Evolutionary conservation across 306 rosid genomes (phyloP), one percentile per base, ranked within the genome.

Genomic region (Astragalus membranaceus): DNA sequence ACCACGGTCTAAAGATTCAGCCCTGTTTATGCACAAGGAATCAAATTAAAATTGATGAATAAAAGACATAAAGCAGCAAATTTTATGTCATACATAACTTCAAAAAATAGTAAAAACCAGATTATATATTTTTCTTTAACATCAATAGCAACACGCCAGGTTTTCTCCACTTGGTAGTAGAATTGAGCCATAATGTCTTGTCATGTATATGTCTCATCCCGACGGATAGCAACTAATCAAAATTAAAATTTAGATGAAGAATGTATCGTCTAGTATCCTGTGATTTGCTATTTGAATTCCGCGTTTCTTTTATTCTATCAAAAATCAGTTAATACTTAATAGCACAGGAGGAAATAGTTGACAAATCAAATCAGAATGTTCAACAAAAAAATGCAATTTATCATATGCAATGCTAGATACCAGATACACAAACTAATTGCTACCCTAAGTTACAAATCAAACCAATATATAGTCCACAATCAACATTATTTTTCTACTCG

Each of bases 1-100:
- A 65, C 72, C 82, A 23, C 65, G 90, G 73, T 82, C 88, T 7
- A 84, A 60, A 32, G 87, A 80, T 48, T 79, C 88, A 6, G 81
- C 79, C 62, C 91, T 89, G 85, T 13, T 51, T 57, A 70, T 48
- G 65, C 70, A 59, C 65, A 69, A 64, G 41, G 54, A 67, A 66
- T 33, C 39, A 1, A 15, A 48, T 71, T 61, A 72, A 36, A 67
- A 42, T 51, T 30, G 20, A 36, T 30, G 59, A 10, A 59, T 11
- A 44, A 49, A 49, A 41, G n/a, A 46, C 52, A 7, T 13, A 42
- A 56, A 8, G 26, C 4, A 36, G 39, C 23, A 16, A 48, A 12
- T 29, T 36, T 64, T n/a, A 74, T 29, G 41, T 51, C 46, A 50
- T 7, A 33, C 8, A 46, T 10, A 51, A 35, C 43, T 48, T 47